Conservation (phyloP, 176 grass and related monocot genomes). For the Oryza punctata region DNA sequence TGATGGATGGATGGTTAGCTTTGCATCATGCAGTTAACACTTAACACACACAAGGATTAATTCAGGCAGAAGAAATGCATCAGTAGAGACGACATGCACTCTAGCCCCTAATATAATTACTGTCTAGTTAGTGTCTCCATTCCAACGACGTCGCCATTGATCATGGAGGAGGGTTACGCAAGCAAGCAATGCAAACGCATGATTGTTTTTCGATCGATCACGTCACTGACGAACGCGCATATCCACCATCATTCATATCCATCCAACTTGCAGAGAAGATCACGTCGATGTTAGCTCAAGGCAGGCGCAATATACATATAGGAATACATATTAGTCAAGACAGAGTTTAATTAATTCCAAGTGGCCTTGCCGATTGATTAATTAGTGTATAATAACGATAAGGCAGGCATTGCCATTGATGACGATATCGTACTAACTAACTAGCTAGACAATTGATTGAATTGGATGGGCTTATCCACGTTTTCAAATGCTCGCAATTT, state of each 20-base stretch:
- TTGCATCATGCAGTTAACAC: not conserved
- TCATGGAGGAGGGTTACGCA: not conserved
- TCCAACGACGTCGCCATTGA: not conserved
- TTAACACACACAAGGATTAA: not conserved
- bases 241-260: not conserved
- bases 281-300: not conserved
- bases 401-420: not conserved
- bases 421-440: not conserved
- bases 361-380: not conserved
- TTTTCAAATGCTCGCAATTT: not conserved
- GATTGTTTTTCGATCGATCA: not conserved
- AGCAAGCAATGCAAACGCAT: not conserved
- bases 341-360: not conserved
- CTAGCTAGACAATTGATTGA: not conserved
- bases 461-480: not conserved
- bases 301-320: not conserved
- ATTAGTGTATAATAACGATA: not conserved
- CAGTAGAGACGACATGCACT: not conserved
- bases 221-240: slow-evolving; percentile 8
- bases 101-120: not conserved
- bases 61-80: not conserved
- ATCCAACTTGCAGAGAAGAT: slow-evolving; percentile 6
- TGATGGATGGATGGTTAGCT: no score
- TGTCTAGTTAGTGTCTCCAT: not conserved
- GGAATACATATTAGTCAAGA: no score